Evolutionary conservation across 257 asterid genomes (phyloP).

Genomic region (Plantago elongata): DNA sequence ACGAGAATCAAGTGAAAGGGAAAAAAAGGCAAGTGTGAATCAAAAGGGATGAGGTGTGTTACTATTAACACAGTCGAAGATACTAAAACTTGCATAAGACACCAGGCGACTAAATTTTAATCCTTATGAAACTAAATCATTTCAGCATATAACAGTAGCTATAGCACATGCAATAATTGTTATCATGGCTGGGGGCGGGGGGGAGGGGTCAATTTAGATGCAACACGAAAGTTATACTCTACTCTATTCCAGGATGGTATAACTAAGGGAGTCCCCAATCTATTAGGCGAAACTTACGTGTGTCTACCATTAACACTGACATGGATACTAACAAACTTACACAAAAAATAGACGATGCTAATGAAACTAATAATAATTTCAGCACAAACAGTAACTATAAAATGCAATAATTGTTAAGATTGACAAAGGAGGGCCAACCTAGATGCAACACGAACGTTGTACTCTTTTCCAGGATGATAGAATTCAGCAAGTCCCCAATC

Average conservation of each 20-base stretch:
- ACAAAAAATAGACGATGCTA: background rate
- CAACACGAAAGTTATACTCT: conserved; percentile 35
- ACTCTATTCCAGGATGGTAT: conserved; percentile 33
- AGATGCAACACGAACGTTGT: conserved; percentile 33
- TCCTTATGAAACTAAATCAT: conserved; percentile 1
- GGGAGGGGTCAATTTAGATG: conserved; percentile 24
- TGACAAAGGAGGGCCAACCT: conserved; percentile 20
- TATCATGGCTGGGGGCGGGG: conserved; percentile 5
- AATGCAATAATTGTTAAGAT: background rate
- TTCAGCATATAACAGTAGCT: background rate
- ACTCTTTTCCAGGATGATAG: conserved; percentile 32
- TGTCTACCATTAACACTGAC: background rate
- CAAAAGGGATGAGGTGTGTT: background rate
- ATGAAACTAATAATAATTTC: conserved; percentile 3
- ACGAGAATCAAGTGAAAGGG: background rate
- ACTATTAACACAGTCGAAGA: background rate
- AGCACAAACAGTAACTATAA: background rate
- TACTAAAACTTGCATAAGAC: background rate
- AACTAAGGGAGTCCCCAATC: conserved; percentile 36
- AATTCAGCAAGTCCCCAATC: conserved; percentile 37
- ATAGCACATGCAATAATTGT: background rate
- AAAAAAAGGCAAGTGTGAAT: too few relatives aligned
- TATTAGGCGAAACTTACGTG: conserved; percentile 28
- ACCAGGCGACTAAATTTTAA: background rate
- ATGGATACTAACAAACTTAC: background rate